These are phyloP conservation scores for Colletotrichum sansevieriae DNA, from an alignment of 2,329 filamentous ascomycete species.

Conservation along the genomic window DNA sequence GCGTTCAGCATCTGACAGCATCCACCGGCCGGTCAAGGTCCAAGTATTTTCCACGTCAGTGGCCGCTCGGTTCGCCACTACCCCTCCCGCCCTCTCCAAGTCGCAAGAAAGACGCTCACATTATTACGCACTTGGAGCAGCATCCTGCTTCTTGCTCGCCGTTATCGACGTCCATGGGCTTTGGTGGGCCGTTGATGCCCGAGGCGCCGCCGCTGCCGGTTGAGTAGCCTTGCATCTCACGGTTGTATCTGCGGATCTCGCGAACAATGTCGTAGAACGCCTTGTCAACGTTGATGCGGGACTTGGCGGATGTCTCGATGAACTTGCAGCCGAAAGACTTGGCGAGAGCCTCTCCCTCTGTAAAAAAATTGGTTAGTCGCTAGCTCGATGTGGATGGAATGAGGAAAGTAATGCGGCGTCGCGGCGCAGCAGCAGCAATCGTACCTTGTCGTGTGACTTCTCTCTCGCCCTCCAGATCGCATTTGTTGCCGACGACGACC, in stretches of 20 bases:
- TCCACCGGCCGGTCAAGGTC: slow-evolving; percentile 30
- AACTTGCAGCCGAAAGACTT: slow-evolving; percentile 95
- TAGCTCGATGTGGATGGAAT: neutral
- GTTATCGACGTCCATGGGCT: slow-evolving; percentile 85
- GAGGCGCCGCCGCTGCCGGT: slow-evolving; percentile 75
- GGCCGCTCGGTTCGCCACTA: slow-evolving; percentile 29
- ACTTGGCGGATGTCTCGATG: slow-evolving; percentile 99
- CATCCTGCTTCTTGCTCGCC: slow-evolving; percentile 79
- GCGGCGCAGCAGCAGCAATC: slow-evolving; percentile 48
- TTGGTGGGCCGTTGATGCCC: slow-evolving; percentile 70
- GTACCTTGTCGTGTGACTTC: slow-evolving; percentile 92
- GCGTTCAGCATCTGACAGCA: slow-evolving; percentile 37
- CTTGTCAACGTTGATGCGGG: slow-evolving; percentile 97
- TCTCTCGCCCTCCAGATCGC: slow-evolving; percentile 93
- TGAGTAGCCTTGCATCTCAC: slow-evolving; percentile 93
- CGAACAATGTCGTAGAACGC: slow-evolving; percentile 98
- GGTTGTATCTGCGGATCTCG: slow-evolving; percentile 98
- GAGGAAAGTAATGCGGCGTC: slow-evolving; percentile 1
- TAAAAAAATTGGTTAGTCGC: slow-evolving; percentile 34
- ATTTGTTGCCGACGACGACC: slow-evolving; percentile 99
- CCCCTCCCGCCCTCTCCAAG: slow-evolving; percentile 23
- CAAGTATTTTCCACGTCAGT: slow-evolving; percentile 30
- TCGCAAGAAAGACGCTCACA: slow-evolving; percentile 67
- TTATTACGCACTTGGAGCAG: slow-evolving; percentile 88
- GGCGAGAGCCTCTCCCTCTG: slow-evolving; percentile 92